Evolutionary conservation across 78 protist genomes (phyloP).

Genomic region (Speleostelium caveatum): DNA sequence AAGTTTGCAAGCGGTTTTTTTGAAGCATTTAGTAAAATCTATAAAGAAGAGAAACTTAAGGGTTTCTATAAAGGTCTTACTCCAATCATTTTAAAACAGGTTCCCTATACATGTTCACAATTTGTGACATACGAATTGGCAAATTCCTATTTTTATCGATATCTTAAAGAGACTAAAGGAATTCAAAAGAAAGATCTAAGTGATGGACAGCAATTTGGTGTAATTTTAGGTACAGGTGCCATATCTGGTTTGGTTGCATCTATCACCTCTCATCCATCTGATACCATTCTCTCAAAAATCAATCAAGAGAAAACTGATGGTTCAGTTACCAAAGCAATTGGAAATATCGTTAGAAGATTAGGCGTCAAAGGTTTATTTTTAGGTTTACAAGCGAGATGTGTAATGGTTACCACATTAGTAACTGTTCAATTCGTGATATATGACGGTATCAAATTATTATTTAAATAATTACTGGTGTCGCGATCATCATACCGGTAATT

Average conservation of each 20-base stretch:
- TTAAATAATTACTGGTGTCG: too few relatives aligned
- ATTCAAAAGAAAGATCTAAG: conserved; percentile 23
- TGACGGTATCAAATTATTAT: conserved; percentile 61
- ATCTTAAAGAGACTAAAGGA: not conserved
- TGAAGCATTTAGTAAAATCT: conserved; percentile 28
- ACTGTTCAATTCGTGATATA: conserved; percentile 68
- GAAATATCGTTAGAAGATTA: conserved; percentile 44
- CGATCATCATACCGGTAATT: not conserved
- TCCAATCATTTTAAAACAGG: conserved; percentile 93
- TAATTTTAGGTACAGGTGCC: conserved; percentile 93
- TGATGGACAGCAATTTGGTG: conserved; percentile 77
- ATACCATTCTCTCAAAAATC: conserved; percentile 86
- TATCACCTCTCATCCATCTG: conserved; percentile 97
- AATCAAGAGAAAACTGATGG: conserved; percentile 78
- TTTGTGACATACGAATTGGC: conserved; percentile 84
- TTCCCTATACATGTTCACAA: conserved; percentile 95
- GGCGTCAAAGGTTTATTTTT: conserved; percentile 68
- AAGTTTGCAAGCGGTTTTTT: conserved; percentile 44
- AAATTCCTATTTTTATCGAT: conserved; percentile 56
- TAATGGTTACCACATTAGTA: conserved; percentile 73
- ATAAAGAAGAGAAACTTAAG: conserved; percentile 34
- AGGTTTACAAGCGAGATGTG: conserved; percentile 74
- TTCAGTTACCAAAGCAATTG: conserved; percentile 62
- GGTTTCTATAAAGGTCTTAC: conserved; percentile 71
- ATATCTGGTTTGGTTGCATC: conserved; percentile 93